phyloP scores from a whole-genome alignment of 192 early-diverging fungal species.

The Backusella westeae region DNA sequence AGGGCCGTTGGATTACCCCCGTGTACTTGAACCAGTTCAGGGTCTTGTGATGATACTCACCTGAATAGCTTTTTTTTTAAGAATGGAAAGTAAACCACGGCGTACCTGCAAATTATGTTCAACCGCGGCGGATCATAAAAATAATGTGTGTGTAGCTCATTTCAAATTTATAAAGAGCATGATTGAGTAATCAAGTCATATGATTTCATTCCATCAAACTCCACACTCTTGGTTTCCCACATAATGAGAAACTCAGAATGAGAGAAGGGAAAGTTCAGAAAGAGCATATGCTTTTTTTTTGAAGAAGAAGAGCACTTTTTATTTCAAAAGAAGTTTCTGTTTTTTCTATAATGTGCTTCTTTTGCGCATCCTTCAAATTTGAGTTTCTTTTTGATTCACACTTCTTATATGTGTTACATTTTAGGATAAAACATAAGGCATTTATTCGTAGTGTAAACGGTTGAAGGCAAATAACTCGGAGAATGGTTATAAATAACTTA shows the following conservation, averaged over 20 bases:
- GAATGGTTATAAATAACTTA: slow-evolving; percentile 5
- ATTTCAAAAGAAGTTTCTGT: background rate
- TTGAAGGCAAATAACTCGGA: background rate
- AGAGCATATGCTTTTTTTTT: background rate
- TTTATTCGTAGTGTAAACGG: background rate
- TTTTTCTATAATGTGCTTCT: background rate
- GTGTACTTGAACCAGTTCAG: background rate
- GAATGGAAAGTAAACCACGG: slow-evolving; percentile 2
- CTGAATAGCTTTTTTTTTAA: background rate
- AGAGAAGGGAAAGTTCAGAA: background rate
- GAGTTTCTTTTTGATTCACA: background rate
- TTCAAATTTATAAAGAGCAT: background rate
- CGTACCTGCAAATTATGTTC: background rate
- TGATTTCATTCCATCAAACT: background rate
- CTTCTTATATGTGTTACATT: background rate
- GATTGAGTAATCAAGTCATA: background rate
- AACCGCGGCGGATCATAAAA: background rate
- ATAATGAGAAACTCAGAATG: background rate
- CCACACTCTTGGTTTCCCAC: background rate
- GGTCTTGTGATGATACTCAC: background rate
- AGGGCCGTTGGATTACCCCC: background rate
- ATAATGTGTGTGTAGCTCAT: background rate
- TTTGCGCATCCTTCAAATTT: background rate
- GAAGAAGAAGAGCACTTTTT: background rate
- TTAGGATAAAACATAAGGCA: background rate